Percentiles rank a stretch among this genome's conserved stretches.
Conservation (phyloP, 1,139 yeast genomes). For the Magnusiomyces tetraspermus region DNA sequence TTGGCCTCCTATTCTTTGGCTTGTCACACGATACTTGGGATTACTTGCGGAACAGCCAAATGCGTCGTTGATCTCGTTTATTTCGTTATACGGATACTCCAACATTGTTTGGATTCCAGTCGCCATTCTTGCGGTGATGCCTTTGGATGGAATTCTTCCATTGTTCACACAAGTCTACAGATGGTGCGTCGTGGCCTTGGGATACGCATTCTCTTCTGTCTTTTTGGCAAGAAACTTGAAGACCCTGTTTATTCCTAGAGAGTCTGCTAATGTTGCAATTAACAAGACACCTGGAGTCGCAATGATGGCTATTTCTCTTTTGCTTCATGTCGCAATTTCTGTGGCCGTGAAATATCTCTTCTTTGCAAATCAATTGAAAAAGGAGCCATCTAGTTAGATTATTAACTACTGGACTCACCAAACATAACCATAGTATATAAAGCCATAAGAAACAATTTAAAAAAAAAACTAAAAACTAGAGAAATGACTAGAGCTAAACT, state of each 20-base stretch:
- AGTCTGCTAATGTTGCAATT: constrained; percentile 22
- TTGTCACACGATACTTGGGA: constrained; percentile 36
- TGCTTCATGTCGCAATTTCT: constrained; percentile 33
- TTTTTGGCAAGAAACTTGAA: constrained; percentile 33
- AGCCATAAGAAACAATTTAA: background rate
- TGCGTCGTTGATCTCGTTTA: constrained; percentile 35
- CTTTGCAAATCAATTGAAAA: constrained; percentile 20
- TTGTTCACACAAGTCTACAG: constrained; percentile 31
- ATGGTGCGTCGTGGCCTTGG: constrained; percentile 32
- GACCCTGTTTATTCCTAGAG: constrained; percentile 27
- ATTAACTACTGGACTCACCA: too few species aligned
- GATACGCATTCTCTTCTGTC: constrained; percentile 31
- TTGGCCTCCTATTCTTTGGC: constrained; percentile 49
- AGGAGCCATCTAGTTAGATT: constrained; percentile 18
- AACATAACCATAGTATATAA: background rate
- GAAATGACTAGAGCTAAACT: too few species aligned
- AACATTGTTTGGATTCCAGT: constrained; percentile 74
- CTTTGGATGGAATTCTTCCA: constrained; percentile 30
- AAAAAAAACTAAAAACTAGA: too few species aligned
- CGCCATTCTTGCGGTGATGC: constrained; percentile 45
- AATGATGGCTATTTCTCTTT: constrained; percentile 28
- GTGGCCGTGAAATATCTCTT: constrained; percentile 33
- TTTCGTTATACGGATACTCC: constrained; percentile 69
- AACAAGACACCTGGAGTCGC: constrained; percentile 27
- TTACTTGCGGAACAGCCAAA: constrained; percentile 28